Evolutionary conservation across 495 filamentous ascomycete species (phyloP).

Genomic region (Daldinia decipiens): DNA sequence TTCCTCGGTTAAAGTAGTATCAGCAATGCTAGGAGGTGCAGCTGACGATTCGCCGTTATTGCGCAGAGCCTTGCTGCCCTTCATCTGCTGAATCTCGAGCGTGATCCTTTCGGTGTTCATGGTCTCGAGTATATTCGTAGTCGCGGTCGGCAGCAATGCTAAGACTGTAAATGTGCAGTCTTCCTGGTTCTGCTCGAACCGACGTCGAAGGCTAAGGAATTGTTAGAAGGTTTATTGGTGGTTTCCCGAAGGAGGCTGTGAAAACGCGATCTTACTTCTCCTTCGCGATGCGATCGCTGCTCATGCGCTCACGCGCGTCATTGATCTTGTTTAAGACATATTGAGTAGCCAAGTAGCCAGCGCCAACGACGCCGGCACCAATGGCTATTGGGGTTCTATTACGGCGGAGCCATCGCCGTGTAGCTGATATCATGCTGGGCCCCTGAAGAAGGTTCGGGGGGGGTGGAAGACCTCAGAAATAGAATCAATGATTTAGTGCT

Average conservation of each 20-base stretch:
- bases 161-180: slow-evolving; percentile 98
- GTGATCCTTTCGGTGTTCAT: slow-evolving; percentile 90
- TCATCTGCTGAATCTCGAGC: slow-evolving; percentile 92
- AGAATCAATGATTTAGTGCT: too few species aligned
- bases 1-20: slow-evolving; percentile 70
- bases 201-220: slow-evolving; percentile 78
- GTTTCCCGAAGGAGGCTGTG: not conserved
- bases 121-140: slow-evolving; percentile 85
- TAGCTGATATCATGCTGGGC: slow-evolving; percentile 78
- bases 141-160: slow-evolving; percentile 90
- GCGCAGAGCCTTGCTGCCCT: slow-evolving; percentile 76
- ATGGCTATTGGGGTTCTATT: slow-evolving; percentile 91
- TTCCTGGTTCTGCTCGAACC: slow-evolving; percentile 98
- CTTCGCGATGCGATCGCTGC: slow-evolving; percentile 89
- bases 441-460: slow-evolving; percentile 23
- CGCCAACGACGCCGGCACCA: slow-evolving; percentile 85
- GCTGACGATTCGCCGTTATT: slow-evolving; percentile 70
- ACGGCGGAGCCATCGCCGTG: slow-evolving; percentile 87
- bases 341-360: slow-evolving; percentile 89
- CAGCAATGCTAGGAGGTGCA: slow-evolving; percentile 75
- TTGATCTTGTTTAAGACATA: slow-evolving; percentile 91
- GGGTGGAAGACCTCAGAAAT: slow-evolving; percentile 8
- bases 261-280: slow-evolving; percentile 77
- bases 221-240: slow-evolving; percentile 1
- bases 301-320: slow-evolving; percentile 94